Evolutionary conservation across 345 rosid species (phyloP), one percentile per base, ranked within the genome.

Genomic region (Lepidium africanum): DNA sequence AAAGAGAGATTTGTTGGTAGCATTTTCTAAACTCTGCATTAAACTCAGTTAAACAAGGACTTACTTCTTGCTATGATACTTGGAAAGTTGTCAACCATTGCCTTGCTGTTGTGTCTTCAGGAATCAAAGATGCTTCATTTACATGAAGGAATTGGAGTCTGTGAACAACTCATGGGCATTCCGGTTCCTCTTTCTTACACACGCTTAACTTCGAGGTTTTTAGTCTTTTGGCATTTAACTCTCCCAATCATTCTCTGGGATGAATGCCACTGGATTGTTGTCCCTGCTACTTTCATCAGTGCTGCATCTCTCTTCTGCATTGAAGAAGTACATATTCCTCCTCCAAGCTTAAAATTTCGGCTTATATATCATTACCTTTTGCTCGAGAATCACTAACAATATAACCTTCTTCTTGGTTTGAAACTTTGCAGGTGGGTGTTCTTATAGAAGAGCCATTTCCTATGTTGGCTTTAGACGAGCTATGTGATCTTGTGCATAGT

Each of bases 271-370:
- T 92, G 98, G 98, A 88, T 90, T 9, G 96, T 90, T 46, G 92
- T 92, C 60, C 97, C 98, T 52, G 96, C 98, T 49, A 92, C 98
- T 72, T 92, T 92, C 68, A 72, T 92, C 70, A 92, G 96, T 43
- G 97, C 97, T 39, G 97, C 96, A 42, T 92, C 97, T 38, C 76
- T 92, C 45, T 92, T 92, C 82, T 92, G 98, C 86, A 92, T 88
- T 12, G 98, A 92, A 86, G 98, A 92, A 71, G 98, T 75, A 68
- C 23, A 1, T 35, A 45, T 9, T 73, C 64, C 32, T 61, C 46
- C 54, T 43, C 23, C 14, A 15, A 21, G 16, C 47, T 64, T 36
- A 19, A 10, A 36, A 3, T 63, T 16, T 32, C 32, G 8, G 19
- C 23, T 63, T 21, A 13, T 25, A 13, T 32, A 15, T 16, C 10